A percentile compares a stretch with the other conserved stretches of the same genome.
Conservation (phyloP, 768 basidiomycete species). For the Tulasnella sp. region DNA sequence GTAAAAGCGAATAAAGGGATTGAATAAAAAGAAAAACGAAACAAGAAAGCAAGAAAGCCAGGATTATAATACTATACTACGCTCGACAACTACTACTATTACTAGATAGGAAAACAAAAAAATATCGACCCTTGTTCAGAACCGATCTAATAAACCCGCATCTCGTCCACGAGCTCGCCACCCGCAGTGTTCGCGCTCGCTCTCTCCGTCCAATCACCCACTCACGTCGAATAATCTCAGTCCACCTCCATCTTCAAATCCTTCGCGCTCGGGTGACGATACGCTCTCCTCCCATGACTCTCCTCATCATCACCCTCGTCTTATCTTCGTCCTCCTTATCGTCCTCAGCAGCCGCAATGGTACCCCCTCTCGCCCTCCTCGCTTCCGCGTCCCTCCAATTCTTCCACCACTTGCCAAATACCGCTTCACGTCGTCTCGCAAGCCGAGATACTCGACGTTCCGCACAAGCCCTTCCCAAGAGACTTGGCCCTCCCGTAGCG, state of each 20-base stretch:
- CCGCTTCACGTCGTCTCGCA: slow-evolving; percentile 62
- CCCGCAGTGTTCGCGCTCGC: background rate
- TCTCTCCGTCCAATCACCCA: background rate
- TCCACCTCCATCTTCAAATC: slow-evolving; percentile 17
- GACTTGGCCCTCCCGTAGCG: slow-evolving; percentile 54
- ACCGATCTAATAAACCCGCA: slow-evolving; percentile 16
- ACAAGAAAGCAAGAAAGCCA: background rate
- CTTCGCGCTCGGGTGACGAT: background rate
- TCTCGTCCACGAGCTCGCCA: slow-evolving; percentile 11
- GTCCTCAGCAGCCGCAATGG: too few relatives aligned
- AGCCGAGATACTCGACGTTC: slow-evolving; percentile 82
- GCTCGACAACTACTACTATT: too few relatives aligned
- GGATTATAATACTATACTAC: too few relatives aligned
- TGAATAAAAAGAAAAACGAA: background rate
- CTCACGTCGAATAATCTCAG: background rate
- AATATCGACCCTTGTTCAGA: background rate
- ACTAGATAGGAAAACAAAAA: background rate
- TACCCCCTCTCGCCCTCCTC: background rate
- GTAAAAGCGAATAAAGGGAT: background rate
- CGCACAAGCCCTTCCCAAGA: slow-evolving; percentile 83
- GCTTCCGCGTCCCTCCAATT: slow-evolving; percentile 14
- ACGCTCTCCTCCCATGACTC: background rate
- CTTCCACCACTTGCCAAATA: slow-evolving; percentile 18
- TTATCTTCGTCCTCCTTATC: slow-evolving; percentile 12
- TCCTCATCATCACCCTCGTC: background rate